Base-by-base conservation (phyloP, 2,329 filamentous ascomycete species). In the Shiraia sp. region DNA sequence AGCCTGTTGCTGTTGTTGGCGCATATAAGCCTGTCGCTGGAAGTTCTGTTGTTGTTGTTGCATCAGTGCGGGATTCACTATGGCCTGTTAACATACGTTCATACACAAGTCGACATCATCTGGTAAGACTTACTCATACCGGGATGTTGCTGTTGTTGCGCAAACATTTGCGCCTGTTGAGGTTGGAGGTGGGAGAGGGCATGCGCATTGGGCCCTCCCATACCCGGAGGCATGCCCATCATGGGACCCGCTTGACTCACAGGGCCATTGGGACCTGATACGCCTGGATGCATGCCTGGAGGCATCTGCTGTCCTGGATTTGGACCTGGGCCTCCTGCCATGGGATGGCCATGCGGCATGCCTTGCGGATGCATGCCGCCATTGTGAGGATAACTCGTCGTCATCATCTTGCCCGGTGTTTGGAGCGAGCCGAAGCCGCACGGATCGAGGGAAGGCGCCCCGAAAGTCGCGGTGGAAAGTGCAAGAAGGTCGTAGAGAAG, bases 181-280 rank as follows among this genome's bases (percentile, higher is more conserved):
- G 86, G 85, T 61, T 77, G 87, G 39, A 90, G 66, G 63, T 91
- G 87, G 62, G 86, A 84, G 57, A 90, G 72, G 13, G 84, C 84
- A 70, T 89, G 86, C 45, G 81, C 79, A 69, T 82, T 86, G 17
- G 77, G 79, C 39, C 22, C 32, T 15, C 76, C 79, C 51, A 73
- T 75, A 47, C 85, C 82, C 22, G 85, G 85, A 50, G 86, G 86
- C 82, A 91, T 88, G 43, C 80, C 84, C 86, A 91, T 89, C 78
- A 90, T 81, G 42, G 83, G 79, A 19, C 78, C 78, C 33, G 80
- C 81, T 59, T 87, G 85, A 65, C 83, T 88, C 53, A 88, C 84
- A 65, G 81, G 79, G 47, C 80, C 81, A 53, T 82, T 83, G 14
- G 87, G 85, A 25, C 81, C 86, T 43, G 87, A 87, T 19, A 86